A percentile compares a stretch with the other conserved stretches of the same genome.
phyloP scores from a whole-genome alignment of 352 stramenopile species.

The Saprolegnia diclina region DNA sequence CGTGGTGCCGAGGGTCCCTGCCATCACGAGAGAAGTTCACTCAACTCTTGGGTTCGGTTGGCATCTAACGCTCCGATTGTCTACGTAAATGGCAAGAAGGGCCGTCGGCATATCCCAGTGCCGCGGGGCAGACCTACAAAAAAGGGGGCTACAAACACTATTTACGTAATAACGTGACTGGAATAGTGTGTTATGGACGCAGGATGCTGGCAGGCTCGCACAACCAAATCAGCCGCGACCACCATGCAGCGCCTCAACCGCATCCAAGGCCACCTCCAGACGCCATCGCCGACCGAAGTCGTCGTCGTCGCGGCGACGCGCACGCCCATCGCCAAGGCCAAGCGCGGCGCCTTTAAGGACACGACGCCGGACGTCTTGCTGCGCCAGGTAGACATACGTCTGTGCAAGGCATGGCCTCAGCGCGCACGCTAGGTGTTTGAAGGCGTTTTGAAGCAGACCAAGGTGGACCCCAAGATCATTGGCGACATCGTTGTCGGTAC shows the following conservation, averaged over 20 bases:
- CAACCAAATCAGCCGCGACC: constrained; percentile 10
- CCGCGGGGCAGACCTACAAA: too few relatives aligned
- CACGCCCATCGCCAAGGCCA: constrained; percentile 83
- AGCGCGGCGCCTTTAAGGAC: constrained; percentile 87
- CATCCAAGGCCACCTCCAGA: constrained; percentile 59
- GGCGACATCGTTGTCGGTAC: constrained; percentile 71
- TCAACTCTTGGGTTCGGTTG: too few relatives aligned
- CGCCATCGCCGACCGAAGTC: constrained; percentile 38
- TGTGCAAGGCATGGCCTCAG: neutral
- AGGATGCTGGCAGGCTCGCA: too few relatives aligned
- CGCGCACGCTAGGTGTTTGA: constrained; percentile 44
- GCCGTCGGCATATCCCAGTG: too few relatives aligned
- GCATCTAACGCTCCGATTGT: too few relatives aligned
- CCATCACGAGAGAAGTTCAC: too few relatives aligned
- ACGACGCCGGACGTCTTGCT: constrained; percentile 88
- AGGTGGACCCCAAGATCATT: constrained; percentile 69
- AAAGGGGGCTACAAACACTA: too few relatives aligned
- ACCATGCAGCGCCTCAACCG: constrained; percentile 68
- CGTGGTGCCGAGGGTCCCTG: too few relatives aligned
- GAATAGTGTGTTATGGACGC: neutral
- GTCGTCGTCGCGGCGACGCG: constrained; percentile 79
- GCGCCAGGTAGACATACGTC: constrained; percentile 38
- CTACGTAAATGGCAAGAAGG: too few relatives aligned
- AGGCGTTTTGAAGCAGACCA: constrained; percentile 75
- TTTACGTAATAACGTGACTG: too few relatives aligned